A percentile compares a stretch with the other conserved stretches of the same genome.
Conservation (phyloP, 352 stramenopile genomes). For the Lagenidium sp. region DNA sequence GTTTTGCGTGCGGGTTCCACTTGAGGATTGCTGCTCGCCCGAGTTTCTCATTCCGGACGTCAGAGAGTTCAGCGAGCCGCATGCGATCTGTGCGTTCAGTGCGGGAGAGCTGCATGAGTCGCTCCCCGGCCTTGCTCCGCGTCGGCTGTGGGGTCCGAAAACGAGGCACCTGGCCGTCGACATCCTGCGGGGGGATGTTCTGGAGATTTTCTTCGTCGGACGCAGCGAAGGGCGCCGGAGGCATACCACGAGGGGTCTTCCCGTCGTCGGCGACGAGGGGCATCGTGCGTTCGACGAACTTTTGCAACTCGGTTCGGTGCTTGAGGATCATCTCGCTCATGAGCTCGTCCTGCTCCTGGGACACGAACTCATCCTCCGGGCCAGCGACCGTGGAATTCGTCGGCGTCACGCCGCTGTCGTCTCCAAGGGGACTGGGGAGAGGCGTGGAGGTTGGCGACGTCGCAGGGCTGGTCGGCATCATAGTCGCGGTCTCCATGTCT, state of each 20-base stretch:
- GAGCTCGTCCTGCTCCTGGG: conserved; percentile 14
- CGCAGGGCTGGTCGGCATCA: no score
- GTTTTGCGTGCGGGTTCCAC: conserved; percentile 36
- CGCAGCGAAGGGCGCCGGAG: not conserved
- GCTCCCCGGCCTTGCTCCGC: conserved; percentile 27
- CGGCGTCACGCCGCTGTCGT: no score
- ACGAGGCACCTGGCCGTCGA: conserved; percentile 10
- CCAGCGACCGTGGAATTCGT: not conserved
- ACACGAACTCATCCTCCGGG: conserved; percentile 2
- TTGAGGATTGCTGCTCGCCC: conserved; percentile 21
- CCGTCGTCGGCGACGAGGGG: not conserved
- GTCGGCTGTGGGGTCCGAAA: conserved; percentile 27
- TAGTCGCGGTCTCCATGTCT: no score
- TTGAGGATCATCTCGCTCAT: conserved; percentile 25
- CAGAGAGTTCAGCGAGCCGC: conserved; percentile 63
- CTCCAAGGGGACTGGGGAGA: no score
- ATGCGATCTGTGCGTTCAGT: conserved; percentile 65
- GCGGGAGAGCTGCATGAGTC: conserved; percentile 36
- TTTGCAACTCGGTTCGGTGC: conserved; percentile 16
- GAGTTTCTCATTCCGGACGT: conserved; percentile 47
- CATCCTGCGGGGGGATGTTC: not conserved
- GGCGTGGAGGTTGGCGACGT: no score
- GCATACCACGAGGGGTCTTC: not conserved
- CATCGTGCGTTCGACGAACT: conserved; percentile 17
- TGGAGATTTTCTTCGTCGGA: conserved; percentile 1